Percentiles rank a stretch among this genome's conserved stretches.
Evolutionary conservation across 768 basidiomycete species (phyloP).

Genomic region (Russula abietina): DNA sequence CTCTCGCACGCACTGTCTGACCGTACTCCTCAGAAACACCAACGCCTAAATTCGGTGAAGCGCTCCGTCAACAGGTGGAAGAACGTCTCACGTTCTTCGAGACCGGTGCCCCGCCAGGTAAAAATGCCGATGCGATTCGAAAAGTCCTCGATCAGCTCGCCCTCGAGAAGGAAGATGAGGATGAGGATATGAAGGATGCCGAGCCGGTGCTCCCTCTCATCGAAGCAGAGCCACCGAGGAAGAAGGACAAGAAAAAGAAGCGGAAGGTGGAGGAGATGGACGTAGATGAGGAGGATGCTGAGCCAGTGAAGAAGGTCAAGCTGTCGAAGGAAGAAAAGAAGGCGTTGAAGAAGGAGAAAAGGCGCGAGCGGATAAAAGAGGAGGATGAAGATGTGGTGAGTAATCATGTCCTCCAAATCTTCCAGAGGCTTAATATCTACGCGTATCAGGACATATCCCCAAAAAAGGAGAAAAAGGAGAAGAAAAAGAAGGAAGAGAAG

Average conservation of each 20-base stretch:
- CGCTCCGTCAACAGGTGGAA: slow-evolving; percentile 88
- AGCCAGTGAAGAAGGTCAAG: slow-evolving; percentile 64
- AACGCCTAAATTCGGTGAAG: slow-evolving; percentile 91
- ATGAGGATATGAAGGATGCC: slow-evolving; percentile 41
- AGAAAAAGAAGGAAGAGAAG: slow-evolving; percentile 36
- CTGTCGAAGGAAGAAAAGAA: slow-evolving; percentile 83
- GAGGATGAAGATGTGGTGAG: slow-evolving; percentile 42
- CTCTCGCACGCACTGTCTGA: background rate
- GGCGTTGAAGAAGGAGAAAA: slow-evolving; percentile 72
- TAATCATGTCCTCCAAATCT: slow-evolving; percentile 2
- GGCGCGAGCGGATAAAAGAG: slow-evolving; percentile 49
- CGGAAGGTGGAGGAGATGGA: slow-evolving; percentile 63
- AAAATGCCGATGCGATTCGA: slow-evolving; percentile 88
- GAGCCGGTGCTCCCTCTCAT: slow-evolving; percentile 52
- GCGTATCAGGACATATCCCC: slow-evolving; percentile 32
- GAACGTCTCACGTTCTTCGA: slow-evolving; percentile 94
- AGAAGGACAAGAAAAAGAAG: slow-evolving; percentile 36
- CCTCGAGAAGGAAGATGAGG: slow-evolving; percentile 58
- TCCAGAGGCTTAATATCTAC: background rate
- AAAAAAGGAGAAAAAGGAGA: slow-evolving; percentile 37
- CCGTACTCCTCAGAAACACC: slow-evolving; percentile 53
- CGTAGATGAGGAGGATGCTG: slow-evolving; percentile 58
- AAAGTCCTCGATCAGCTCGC: slow-evolving; percentile 79
- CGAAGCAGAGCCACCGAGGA: slow-evolving; percentile 41
- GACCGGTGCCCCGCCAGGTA: slow-evolving; percentile 79